A percentile compares a stretch with the other conserved stretches of the same genome.
phyloP scores from a whole-genome alignment of 345 rosid genomes.

The Linum lewisii region DNA sequence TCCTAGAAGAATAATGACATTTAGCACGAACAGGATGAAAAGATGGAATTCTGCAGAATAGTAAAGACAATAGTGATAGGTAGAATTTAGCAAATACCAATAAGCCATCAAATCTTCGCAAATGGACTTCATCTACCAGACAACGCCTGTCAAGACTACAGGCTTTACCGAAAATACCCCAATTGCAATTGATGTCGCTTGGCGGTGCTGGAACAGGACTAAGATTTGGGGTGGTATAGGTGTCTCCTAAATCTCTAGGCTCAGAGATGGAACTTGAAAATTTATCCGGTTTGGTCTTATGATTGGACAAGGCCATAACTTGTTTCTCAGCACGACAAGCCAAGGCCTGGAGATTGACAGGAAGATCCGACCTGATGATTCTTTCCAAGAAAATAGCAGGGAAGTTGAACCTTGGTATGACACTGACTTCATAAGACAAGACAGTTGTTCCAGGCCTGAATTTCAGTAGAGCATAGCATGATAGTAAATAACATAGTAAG shows the following conservation, averaged over 20 bases:
- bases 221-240: constrained; percentile 27
- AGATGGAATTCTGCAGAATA: constrained; percentile 12
- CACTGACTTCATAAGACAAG: constrained; percentile 79
- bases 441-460: constrained; percentile 49
- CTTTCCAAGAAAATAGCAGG: constrained; percentile 92
- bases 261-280: neutral
- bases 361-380: constrained; percentile 90
- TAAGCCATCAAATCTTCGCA: constrained; percentile 89
- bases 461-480: neutral
- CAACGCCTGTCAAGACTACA: constrained; percentile 73
- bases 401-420: constrained; percentile 81
- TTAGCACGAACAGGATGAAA: constrained; percentile 25
- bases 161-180: constrained; percentile 79
- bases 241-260: constrained; percentile 24
- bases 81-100: constrained; percentile 46
- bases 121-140: constrained; percentile 90
- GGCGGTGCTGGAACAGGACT: constrained; percentile 31
- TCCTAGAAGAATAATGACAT: constrained; percentile 56
- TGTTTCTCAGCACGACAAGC: constrained; percentile 68
- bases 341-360: constrained; percentile 82
- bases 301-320: constrained; percentile 31
- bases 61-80: constrained; percentile 16
- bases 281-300: constrained; percentile 26
- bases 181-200: constrained; percentile 45
- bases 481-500: neutral